A percentile compares a stretch with the other conserved stretches of the same genome.
Evolutionary conservation across 305 asterid genomes (phyloP).

Genomic region (Caryopteris hybrid): DNA sequence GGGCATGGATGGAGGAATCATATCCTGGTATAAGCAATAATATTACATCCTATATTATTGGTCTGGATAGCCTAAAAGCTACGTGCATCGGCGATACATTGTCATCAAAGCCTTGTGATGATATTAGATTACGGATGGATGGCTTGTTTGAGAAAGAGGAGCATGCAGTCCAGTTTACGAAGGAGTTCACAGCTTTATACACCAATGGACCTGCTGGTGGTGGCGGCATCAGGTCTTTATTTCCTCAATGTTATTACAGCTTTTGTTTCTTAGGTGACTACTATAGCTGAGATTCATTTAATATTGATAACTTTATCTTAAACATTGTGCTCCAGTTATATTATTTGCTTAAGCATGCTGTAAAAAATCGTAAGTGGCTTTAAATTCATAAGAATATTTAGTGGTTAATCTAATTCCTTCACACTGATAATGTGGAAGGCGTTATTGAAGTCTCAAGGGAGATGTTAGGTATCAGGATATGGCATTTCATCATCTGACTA

Average conservation of each 20-base stretch:
- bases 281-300: neutral
- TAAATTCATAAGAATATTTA: neutral
- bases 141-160: slow-evolving; percentile 82
- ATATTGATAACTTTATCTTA: neutral
- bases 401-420: neutral
- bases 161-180: slow-evolving; percentile 67
- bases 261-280: neutral
- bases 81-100: slow-evolving; percentile 20
- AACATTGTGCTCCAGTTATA: neutral
- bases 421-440: neutral
- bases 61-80: slow-evolving; percentile 80
- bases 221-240: slow-evolving; percentile 85
- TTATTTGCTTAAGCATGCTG: neutral
- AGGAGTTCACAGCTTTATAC: slow-evolving; percentile 84
- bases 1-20: slow-evolving; percentile 90
- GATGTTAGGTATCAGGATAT: neutral
- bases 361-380: neutral
- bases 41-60: slow-evolving; percentile 73
- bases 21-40: slow-evolving; percentile 49
- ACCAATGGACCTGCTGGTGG: slow-evolving; percentile 99
- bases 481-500: neutral
- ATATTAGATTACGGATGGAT: slow-evolving; percentile 85
- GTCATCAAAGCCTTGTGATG: slow-evolving; percentile 33
- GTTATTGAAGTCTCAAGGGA: neutral
- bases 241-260: neutral